Evolutionary conservation across 116 monocot genomes (phyloP).

Genomic region (Zostera marina): DNA sequence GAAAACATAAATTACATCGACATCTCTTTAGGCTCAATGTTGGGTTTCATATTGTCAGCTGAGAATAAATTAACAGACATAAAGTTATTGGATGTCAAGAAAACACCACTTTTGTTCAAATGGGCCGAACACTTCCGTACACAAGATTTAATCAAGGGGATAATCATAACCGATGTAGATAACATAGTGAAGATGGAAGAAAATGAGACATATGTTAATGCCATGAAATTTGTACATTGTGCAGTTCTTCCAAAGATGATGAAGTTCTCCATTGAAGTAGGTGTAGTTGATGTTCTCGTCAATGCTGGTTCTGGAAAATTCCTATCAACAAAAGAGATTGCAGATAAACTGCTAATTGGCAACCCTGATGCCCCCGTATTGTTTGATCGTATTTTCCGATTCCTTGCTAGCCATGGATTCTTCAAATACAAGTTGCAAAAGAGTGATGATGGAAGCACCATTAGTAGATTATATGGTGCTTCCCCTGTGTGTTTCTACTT

Average conservation of each 20-base stretch:
- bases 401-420: constrained; percentile 29
- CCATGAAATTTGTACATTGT: constrained; percentile 8
- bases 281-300: constrained; percentile 18
- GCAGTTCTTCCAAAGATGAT: constrained; percentile 17
- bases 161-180: constrained; percentile 1
- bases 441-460: constrained; percentile 2
- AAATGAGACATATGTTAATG: constrained; percentile 4
- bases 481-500: constrained; percentile 29
- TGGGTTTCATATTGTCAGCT: constrained; percentile 2
- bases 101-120: constrained; percentile 1
- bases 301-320: constrained; percentile 7
- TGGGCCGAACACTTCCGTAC: constrained; percentile 11
- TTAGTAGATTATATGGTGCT: constrained; percentile 13
- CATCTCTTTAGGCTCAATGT: constrained; percentile 4
- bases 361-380: constrained; percentile 12
- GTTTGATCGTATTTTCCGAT: constrained; percentile 30
- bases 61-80: background rate
- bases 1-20: constrained; percentile 13
- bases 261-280: constrained; percentile 26
- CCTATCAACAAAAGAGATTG: constrained; percentile 16
- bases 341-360: constrained; percentile 5
- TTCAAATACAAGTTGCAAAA: constrained; percentile 14
- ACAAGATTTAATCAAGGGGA: constrained; percentile 6
- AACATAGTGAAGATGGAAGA: background rate
- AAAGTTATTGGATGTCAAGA: constrained; percentile 9